A percentile compares a stretch with the other conserved stretches of the same genome.
Evolutionary conservation across 768 basidiomycete genomes (phyloP).

Genomic region (Termitomyces bulborhizus): DNA sequence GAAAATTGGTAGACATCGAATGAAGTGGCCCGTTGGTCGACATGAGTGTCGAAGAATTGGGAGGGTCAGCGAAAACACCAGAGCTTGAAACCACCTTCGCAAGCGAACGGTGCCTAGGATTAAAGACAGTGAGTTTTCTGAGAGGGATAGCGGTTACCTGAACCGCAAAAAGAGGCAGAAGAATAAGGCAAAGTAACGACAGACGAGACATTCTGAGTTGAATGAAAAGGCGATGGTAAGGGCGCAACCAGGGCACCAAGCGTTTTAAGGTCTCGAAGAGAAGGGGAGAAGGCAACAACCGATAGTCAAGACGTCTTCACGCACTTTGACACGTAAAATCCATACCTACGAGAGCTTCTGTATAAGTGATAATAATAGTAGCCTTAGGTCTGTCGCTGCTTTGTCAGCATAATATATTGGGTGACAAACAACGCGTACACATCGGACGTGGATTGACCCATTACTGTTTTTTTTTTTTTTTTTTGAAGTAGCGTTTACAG

Average conservation of each 20-base stretch:
- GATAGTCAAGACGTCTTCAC: not conserved
- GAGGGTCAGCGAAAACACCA: not conserved
- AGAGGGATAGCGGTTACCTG: slow-evolving; percentile 8
- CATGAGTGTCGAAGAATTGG: not conserved
- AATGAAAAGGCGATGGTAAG: not conserved
- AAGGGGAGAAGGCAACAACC: not conserved
- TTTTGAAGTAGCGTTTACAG: no score
- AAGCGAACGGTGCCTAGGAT: not conserved
- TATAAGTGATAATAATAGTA: not conserved
- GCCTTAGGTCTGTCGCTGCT: not conserved
- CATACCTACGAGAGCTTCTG: not conserved
- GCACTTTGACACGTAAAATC: not conserved
- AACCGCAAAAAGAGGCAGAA: slow-evolving; percentile 4
- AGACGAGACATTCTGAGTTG: not conserved
- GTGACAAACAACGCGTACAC: slow-evolving; percentile 7
- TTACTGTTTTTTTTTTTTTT: no score
- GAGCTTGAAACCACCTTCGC: not conserved
- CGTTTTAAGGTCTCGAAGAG: not conserved
- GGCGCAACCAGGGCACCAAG: slow-evolving; percentile 8
- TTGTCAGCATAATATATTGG: slow-evolving; percentile 1
- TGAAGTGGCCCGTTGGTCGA: not conserved
- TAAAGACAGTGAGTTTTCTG: not conserved
- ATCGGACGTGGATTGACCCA: not conserved
- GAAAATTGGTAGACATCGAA: not conserved
- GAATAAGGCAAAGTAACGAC: slow-evolving; percentile 6